Percentiles rank a stretch among this genome's conserved stretches.
These are phyloP conservation scores for Sphagnum tenellum DNA, from an alignment of 225 moss, liverwort and hornwort species.

Conservation along the genomic window DNA sequence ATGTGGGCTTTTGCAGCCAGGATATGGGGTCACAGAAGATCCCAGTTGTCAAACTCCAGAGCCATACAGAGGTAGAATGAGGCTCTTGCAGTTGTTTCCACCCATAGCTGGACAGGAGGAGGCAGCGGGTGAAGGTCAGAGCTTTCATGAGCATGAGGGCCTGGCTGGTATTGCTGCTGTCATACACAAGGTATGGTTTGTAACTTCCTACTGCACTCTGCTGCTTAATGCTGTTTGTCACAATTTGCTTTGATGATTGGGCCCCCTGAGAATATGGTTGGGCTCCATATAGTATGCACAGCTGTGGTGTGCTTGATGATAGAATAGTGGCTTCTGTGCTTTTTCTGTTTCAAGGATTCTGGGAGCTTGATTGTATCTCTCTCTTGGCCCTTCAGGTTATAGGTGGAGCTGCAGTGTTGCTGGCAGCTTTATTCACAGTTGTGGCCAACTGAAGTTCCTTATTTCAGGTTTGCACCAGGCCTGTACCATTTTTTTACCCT, in stretches of 20 bases:
- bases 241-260: neutral
- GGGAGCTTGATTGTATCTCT: neutral
- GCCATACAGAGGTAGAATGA: constrained; percentile 21
- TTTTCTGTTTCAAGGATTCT: neutral
- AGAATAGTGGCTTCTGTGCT: neutral
- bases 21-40: constrained; percentile 11
- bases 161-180: constrained; percentile 25
- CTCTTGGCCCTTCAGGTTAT: constrained; percentile 18
- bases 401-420: constrained; percentile 30
- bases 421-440: constrained; percentile 35
- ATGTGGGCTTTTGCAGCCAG: constrained; percentile 8
- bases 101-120: constrained; percentile 17
- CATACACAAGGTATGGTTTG: constrained; percentile 21
- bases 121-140: constrained; percentile 6
- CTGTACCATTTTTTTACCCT: neutral
- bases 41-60: constrained; percentile 17
- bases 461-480: constrained; percentile 18
- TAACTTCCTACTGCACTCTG: neutral
- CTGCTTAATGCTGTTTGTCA: neutral
- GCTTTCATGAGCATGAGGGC: constrained; percentile 21
- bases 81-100: constrained; percentile 19
- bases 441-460: constrained; percentile 30
- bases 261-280: neutral
- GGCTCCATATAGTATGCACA: too few species aligned
- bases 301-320: too few species aligned